Base-by-base conservation (phyloP, 345 rosid species). In the Syzygium oleosum region DNA sequence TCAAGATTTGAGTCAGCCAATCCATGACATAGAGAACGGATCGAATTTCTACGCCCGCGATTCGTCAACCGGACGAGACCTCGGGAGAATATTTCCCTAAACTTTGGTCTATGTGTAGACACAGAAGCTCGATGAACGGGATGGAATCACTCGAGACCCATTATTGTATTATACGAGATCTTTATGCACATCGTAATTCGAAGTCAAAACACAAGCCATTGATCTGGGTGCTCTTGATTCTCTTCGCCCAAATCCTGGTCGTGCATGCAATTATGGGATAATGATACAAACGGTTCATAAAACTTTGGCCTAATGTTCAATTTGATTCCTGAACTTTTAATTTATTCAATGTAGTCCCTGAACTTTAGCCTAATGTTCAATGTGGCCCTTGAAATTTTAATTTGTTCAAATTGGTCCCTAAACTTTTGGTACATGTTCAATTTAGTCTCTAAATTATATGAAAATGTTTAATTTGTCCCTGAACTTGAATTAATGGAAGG, bases 161-260 rank as follows among this genome's bases (percentile, higher is more conserved):
- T 59, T 0, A 27, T 27, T 5, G 8, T 59, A 29, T 27, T 12
- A 12, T 27, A 59, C 0, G 12, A 31, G 2, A 65, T 31, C 0
- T 16, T 6, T 15, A 14, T 7, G 19, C 2, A 29, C 5, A 14
- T 63, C 41, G 15, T 63, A 29, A 63, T 63, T 63, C 41, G 6
- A 63, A 29, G 38, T 63, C 2, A 8, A 29, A 6, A 29, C 38
- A 29, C 15, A 29, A 29, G n/a, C 7, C 38, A 61, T 14, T 14
- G 34, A n/a, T 63, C 41, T 8, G 9, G 38, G 21, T 29, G 77
- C 19, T 0, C 46, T 68, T 34, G 79, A 68, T 68, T 11, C 7
- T 34, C 46, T 34, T 68, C 46, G 8, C 13, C 23, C 23, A 68
- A 68, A 17, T 68, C 79, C 46, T 19, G 79, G 79, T 17, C 25